Percentiles rank a stretch among this genome's conserved stretches.
Evolutionary conservation across 2,329 filamentous ascomycete species (phyloP).

Genomic region (Chlorencoelia australis): DNA sequence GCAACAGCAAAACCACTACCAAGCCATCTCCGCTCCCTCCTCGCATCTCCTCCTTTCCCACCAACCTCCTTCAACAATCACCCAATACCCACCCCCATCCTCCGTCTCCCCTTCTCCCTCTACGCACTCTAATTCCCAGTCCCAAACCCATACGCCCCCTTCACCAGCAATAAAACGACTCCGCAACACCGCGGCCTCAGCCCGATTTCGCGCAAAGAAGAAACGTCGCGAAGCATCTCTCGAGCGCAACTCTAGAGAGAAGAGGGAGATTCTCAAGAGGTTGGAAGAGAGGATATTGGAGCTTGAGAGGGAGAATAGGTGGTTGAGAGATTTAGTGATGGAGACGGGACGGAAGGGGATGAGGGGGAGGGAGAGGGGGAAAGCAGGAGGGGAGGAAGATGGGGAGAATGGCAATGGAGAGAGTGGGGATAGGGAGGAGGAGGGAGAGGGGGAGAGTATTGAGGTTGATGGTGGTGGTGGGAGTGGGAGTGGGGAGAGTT

Average conservation of each 20-base stretch:
- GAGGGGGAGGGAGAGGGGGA: conserved; percentile 27
- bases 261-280: conserved; percentile 62
- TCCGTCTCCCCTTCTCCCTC: conserved; percentile 1
- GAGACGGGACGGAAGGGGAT: conserved; percentile 51
- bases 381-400: conserved; percentile 18
- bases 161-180: conserved; percentile 66
- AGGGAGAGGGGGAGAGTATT: background rate
- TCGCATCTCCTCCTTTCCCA: too few species aligned
- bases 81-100: conserved; percentile 4
- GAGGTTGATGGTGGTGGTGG: too few species aligned
- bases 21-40: too few species aligned
- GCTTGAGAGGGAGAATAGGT: conserved; percentile 70
- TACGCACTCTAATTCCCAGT: conserved; percentile 5
- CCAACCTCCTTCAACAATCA: too few species aligned
- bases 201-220: conserved; percentile 88
- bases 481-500: too few species aligned
- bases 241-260: conserved; percentile 69
- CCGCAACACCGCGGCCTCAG: conserved; percentile 79
- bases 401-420: conserved; percentile 2
- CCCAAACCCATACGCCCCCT: conserved; percentile 9
- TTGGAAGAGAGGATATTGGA: conserved; percentile 65
- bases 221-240: conserved; percentile 83
- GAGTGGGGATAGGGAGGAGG: background rate
- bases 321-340: conserved; percentile 68
- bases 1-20: too few species aligned